A percentile compares a stretch with the other conserved stretches of the same genome.
These are phyloP conservation scores for Beauveria caledonica DNA, from an alignment of 2,329 filamentous ascomycete species.

Conservation along the genomic window DNA sequence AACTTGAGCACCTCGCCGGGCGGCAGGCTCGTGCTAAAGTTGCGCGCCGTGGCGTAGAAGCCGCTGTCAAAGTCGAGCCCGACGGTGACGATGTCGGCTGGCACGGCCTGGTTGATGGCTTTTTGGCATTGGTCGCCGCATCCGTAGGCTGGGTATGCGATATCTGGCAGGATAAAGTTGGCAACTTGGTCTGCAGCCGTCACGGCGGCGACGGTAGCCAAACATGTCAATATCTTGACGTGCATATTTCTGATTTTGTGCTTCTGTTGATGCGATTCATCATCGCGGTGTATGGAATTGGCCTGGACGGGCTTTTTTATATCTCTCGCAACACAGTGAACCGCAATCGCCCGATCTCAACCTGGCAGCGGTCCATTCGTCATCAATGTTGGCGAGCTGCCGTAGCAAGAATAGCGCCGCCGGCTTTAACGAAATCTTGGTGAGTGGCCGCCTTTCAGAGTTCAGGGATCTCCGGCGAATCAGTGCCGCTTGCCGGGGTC, in stretches of 20 bases:
- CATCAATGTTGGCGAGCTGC: not conserved
- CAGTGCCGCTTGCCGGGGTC: not conserved
- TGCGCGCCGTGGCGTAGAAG: conserved; percentile 14
- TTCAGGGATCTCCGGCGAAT: no score
- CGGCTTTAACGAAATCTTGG: not conserved
- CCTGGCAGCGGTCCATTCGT: not conserved
- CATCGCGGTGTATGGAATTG: no score
- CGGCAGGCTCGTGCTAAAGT: conserved; percentile 9
- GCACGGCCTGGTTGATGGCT: not conserved
- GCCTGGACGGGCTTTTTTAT: no score
- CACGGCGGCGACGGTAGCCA: not conserved
- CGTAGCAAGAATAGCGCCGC: not conserved
- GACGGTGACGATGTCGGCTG: not conserved
- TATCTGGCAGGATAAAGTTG: conserved; percentile 7
- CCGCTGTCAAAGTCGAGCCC: conserved; percentile 10
- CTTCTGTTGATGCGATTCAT: no score
- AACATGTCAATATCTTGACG: not conserved
- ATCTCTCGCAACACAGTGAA: no score
- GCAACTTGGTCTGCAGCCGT: not conserved
- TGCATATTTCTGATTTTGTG: not conserved
- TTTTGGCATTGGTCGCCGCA: conserved; percentile 11
- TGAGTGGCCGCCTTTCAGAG: not conserved
- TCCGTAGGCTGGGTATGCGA: conserved; percentile 1
- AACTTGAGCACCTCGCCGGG: conserved; percentile 16
- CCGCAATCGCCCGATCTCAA: not conserved